phyloP scores from a whole-genome alignment of 1,284 basidiomycete genomes.

The Rhodotorula sp. region DNA sequence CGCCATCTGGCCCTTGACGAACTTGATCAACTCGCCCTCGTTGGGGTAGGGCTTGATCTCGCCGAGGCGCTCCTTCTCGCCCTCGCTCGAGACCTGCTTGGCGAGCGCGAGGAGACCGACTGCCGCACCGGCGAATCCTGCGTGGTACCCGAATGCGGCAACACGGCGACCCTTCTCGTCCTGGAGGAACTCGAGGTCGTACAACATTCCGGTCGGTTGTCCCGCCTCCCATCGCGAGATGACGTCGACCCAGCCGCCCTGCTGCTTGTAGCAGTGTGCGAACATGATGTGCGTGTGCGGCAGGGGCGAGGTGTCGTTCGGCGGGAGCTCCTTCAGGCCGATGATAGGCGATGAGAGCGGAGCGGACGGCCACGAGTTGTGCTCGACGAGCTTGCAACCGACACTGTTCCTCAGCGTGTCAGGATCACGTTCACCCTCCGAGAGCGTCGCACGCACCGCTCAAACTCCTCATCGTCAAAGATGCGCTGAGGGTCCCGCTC shows the following conservation, averaged over 20 bases:
- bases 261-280: slow-evolving; percentile 97
- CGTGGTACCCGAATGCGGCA: slow-evolving; percentile 98
- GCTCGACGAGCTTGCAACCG: slow-evolving; percentile 82
- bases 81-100: slow-evolving; percentile 59
- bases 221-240: slow-evolving; percentile 85
- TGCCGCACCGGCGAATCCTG: slow-evolving; percentile 95
- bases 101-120: slow-evolving; percentile 84
- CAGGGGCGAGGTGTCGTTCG: slow-evolving; percentile 72
- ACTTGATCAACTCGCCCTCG: slow-evolving; percentile 73
- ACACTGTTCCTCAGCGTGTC: slow-evolving; percentile 56
- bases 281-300: slow-evolving; percentile 97
- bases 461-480: slow-evolving; percentile 91
- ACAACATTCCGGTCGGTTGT: slow-evolving; percentile 68
- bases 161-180: slow-evolving; percentile 83
- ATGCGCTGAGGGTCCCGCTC: slow-evolving; percentile 93
- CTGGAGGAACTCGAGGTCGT: slow-evolving; percentile 95
- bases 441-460: slow-evolving; percentile 63
- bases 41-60: slow-evolving; percentile 74
- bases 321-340: slow-evolving; percentile 88
- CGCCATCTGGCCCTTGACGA: slow-evolving; percentile 55
- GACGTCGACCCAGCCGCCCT: slow-evolving; percentile 88
- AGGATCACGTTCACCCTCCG: neutral
- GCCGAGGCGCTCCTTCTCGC: slow-evolving; percentile 60
- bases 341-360: slow-evolving; percentile 79
- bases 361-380: slow-evolving; percentile 85